phyloP scores from a whole-genome alignment of 768 basidiomycete species.

The Hortiboletus flavorubellus region DNA sequence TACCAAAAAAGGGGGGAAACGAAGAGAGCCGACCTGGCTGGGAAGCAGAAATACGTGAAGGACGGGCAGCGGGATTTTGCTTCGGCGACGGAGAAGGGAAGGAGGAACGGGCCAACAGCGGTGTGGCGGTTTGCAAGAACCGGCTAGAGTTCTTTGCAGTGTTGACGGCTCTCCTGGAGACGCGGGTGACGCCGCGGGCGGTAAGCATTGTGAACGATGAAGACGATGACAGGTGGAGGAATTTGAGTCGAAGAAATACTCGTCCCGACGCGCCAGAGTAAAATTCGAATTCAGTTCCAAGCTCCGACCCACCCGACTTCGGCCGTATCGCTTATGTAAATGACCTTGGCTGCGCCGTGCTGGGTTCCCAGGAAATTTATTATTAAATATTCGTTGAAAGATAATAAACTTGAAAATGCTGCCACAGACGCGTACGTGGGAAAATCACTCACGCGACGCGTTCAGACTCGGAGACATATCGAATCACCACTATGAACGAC shows the following conservation, averaged over 20 bases:
- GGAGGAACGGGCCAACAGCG: conserved; percentile 52
- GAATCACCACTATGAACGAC: background rate
- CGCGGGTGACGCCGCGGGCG: conserved; percentile 81
- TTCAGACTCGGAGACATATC: background rate
- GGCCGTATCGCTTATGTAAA: conserved; percentile 28
- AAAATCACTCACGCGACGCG: conserved; percentile 19
- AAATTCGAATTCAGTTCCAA: conserved; percentile 26
- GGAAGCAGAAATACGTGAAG: conserved; percentile 45
- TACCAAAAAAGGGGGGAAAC: background rate
- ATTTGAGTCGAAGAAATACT: conserved; percentile 32
- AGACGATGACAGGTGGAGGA: conserved; percentile 21
- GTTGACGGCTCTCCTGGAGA: conserved; percentile 80
- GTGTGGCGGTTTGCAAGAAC: conserved; percentile 75
- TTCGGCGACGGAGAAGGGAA: conserved; percentile 42
- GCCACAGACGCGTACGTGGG: conserved; percentile 22
- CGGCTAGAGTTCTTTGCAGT: conserved; percentile 71
- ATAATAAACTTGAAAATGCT: background rate
- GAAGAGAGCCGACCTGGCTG: conserved; percentile 46
- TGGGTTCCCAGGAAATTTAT: too few relatives aligned
- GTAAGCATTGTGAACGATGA: conserved; percentile 64
- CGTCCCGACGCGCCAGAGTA: conserved; percentile 12
- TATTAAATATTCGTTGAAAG: too few relatives aligned
- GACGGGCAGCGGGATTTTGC: conserved; percentile 46
- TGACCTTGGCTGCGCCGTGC: background rate
- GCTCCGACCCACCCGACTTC: conserved; percentile 31